These are phyloP conservation scores for Calophaca sinica DNA, from an alignment of 306 rosid genomes.

Conservation along the genomic window DNA sequence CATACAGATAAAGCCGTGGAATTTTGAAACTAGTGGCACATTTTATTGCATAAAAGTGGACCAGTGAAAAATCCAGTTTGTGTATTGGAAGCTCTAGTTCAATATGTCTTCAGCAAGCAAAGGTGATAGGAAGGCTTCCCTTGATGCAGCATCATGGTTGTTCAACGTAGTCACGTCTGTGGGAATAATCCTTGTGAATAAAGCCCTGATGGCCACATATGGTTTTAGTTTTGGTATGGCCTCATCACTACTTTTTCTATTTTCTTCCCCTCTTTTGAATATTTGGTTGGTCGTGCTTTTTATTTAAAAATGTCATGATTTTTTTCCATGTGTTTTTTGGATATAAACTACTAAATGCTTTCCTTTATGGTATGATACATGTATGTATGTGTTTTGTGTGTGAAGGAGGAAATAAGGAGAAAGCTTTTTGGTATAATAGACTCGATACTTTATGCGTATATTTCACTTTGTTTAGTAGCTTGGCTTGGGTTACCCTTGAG, in stretches of 20 bases:
- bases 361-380: constrained; percentile 26
- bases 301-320: constrained; percentile 24
- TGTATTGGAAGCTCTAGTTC: constrained; percentile 42
- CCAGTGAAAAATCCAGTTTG: constrained; percentile 38
- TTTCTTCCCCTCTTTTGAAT: constrained; percentile 31
- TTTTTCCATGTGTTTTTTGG: constrained; percentile 24
- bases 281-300: constrained; percentile 31
- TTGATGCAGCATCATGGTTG: constrained; percentile 83
- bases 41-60: constrained; percentile 44
- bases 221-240: constrained; percentile 79
- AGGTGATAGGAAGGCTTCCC: constrained; percentile 73
- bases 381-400: background rate
- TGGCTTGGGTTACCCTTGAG: constrained; percentile 7
- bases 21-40: constrained; percentile 35
- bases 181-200: constrained; percentile 82
- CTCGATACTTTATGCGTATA: constrained; percentile 41
- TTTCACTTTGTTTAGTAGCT: constrained; percentile 30
- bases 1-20: constrained; percentile 48
- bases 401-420: constrained; percentile 7
- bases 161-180: constrained; percentile 90
- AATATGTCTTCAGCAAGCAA: constrained; percentile 70
- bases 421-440: constrained; percentile 8
- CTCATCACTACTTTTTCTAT: constrained; percentile 19
- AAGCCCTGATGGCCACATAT: constrained; percentile 80
- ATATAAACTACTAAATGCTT: constrained; percentile 28